Percentiles rank a stretch among this genome's conserved stretches.
These are phyloP conservation scores for Xerocomellus chrysenteron DNA, from an alignment of 768 basidiomycete species.

Conservation along the genomic window DNA sequence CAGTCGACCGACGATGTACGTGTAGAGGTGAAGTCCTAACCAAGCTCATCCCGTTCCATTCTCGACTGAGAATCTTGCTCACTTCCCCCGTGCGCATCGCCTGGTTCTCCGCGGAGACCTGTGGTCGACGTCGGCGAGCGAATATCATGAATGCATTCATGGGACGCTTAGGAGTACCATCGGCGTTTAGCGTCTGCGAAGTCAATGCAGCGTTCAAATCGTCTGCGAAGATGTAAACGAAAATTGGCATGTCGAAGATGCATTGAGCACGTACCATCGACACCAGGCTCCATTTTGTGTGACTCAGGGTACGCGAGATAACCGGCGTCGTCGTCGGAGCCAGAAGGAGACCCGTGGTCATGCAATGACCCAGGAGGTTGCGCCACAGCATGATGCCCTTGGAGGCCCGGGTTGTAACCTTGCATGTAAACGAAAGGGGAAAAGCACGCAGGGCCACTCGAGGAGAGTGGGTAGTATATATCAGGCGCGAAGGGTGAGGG, in stretches of 20 bases:
- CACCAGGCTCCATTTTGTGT: slow-evolving; percentile 44
- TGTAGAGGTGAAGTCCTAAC: slow-evolving; percentile 41
- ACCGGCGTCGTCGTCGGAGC: slow-evolving; percentile 53
- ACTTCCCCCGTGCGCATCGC: slow-evolving; percentile 90
- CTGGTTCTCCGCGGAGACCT: slow-evolving; percentile 85
- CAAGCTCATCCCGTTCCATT: slow-evolving; percentile 80
- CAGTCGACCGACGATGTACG: slow-evolving; percentile 9
- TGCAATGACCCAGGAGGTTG: slow-evolving; percentile 33
- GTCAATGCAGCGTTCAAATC: slow-evolving; percentile 54
- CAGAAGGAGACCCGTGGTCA: slow-evolving; percentile 52
- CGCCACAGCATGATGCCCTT: slow-evolving; percentile 25
- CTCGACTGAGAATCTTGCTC: slow-evolving; percentile 81
- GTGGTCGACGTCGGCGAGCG: slow-evolving; percentile 75
- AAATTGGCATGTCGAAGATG: slow-evolving; percentile 10
- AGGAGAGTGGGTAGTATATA: slow-evolving; percentile 2
- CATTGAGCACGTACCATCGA: slow-evolving; percentile 42
- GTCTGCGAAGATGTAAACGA: slow-evolving; percentile 27
- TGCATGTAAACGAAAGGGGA: slow-evolving; percentile 27
- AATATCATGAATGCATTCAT: slow-evolving; percentile 98
- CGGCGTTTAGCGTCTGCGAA: slow-evolving; percentile 78
- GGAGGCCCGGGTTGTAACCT: slow-evolving; percentile 21
- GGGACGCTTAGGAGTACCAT: slow-evolving; percentile 85
- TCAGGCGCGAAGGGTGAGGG: slow-evolving; percentile 8
- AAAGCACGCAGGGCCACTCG: slow-evolving; percentile 4
- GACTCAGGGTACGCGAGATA: slow-evolving; percentile 30